Percentiles rank a stretch among this genome's conserved stretches.
Evolutionary conservation across 805 yeast genomes (phyloP).

Genomic region (Candida ortonii): DNA sequence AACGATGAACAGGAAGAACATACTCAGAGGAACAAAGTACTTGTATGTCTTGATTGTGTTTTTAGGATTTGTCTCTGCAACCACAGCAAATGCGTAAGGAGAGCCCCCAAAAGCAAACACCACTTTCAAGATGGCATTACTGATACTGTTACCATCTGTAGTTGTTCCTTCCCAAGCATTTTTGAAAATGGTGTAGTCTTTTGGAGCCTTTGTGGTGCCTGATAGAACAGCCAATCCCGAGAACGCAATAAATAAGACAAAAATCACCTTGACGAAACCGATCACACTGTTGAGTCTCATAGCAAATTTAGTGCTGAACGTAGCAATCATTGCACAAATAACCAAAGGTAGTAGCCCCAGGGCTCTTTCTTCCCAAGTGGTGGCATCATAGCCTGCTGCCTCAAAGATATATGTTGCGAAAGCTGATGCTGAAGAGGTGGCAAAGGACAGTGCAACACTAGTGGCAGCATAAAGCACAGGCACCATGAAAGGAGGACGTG

Average conservation of each 20-base stretch:
- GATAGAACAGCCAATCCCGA: constrained; percentile 85
- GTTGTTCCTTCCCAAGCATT: constrained; percentile 42
- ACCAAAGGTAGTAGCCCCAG: constrained; percentile 74
- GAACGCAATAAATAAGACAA: constrained; percentile 64
- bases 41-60: constrained; percentile 51
- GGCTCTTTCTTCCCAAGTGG: constrained; percentile 75
- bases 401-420: constrained; percentile 74
- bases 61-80: constrained; percentile 40
- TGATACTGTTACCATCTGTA: constrained; percentile 39
- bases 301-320: constrained; percentile 61
- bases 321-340: constrained; percentile 64
- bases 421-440: constrained; percentile 78
- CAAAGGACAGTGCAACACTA: constrained; percentile 78
- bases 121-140: constrained; percentile 42
- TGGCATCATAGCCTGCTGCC: constrained; percentile 67
- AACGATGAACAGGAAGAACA: constrained; percentile 56
- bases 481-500: constrained; percentile 64
- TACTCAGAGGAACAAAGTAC: constrained; percentile 73
- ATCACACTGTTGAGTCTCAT: constrained; percentile 60
- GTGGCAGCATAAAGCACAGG: constrained; percentile 68
- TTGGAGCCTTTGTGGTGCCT: constrained; percentile 49
- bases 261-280: constrained; percentile 72
- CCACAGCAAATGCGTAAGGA: constrained; percentile 38
- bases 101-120: constrained; percentile 43
- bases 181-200: constrained; percentile 29